Evolutionary conservation across 2,329 filamentous ascomycete genomes (phyloP), one percentile per base, ranked within the genome.

Genomic region (Calonectria crousiana): DNA sequence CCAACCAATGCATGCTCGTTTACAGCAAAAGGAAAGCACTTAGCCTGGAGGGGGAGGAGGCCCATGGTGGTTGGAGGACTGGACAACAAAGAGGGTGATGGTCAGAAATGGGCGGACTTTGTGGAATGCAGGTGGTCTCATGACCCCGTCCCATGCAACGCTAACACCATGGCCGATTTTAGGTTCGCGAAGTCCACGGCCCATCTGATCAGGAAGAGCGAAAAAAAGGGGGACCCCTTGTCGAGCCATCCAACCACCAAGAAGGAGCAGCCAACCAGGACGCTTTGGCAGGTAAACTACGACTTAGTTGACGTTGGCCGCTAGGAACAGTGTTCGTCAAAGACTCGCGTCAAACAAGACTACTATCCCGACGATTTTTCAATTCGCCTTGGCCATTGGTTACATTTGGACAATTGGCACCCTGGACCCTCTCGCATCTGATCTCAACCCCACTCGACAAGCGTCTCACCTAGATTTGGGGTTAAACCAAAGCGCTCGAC

Each of bases 41-140:
- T 53, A 53, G 32, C 32, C 34, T 53, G 65, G 28, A 41, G 47
- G 34, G 49, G 65, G 47, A 67, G 47, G 65, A 53, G 49, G 65
- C 41, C 36, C 64, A 49, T 34, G 32, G n/a, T 72, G 67, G 71
- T 73, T 75, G 75, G 74, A 77, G 69, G 69, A 77, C 67, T 74
- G 73, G 75, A 26, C 58, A 69, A 74, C 75, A 74, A 69, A 75
- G 76, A 74, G 74, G 77, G 77, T 75, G 78, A 78, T 69, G 75
- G 73, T 67, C 69, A 75, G 74, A 60, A 76, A 76, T 80, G 76
- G 75, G 70, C 73, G 73, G 75, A 69, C 74, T 78, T 72, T 75
- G 72, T 74, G 77, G 79, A 80, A 81, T 81, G 77, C 78, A 81
- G 67, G 73, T 78, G 79, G 79, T 81, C 79, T 81, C 80, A 80